Base-by-base conservation (phyloP, 805 yeast genomes). In the Metschnikowia gruessii region DNA sequence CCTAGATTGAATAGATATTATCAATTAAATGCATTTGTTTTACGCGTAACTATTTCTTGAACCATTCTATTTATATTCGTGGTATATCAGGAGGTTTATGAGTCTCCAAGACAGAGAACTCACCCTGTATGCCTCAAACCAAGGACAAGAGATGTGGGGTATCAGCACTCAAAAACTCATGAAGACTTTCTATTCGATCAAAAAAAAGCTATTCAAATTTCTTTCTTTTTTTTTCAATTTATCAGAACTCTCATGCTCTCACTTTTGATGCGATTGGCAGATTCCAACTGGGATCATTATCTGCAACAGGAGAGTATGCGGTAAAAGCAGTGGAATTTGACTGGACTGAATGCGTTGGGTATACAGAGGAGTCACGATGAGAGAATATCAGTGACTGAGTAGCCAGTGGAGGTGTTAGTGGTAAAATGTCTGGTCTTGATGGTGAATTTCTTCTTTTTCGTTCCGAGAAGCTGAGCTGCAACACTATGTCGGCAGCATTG, bases 361-460 rank as follows among this genome's bases (percentile, higher is more conserved):
- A 55, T 33, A 51, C 53, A 34, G 56, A 51, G 7, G 49, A 40
- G 29, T 48, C 56, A 33, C 36, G 33, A 29, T 39, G 48, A 11
- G 74, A 69, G 45, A 69, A 69, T 9, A 69, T 63, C 28, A 70
- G 66, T 40, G 66, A 60, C 52, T 66, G 73, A 13, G 74, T 67
- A n/a, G 74, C 74, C 43, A 68, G 65, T 24, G 74, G 74, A n/a
- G 74, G 74, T 2, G 74, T 69, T 15, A 61, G 54, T 15, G 74
- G 74, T 19, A 51, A 29, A 33, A 46, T 35, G 31, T 45, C 42
- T 24, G 46, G 45, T 32, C 42, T 41, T 10, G 40, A 4, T n/a
- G 50, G 43, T 9, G 50, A 43, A 15, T 39, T 29, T 32, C 21
- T 37, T 28, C 28, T 44, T 32, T 36, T 42, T 15, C 22, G 36